phyloP scores from a whole-genome alignment of 805 yeast genomes.

The Candida sakaeoensis region DNA sequence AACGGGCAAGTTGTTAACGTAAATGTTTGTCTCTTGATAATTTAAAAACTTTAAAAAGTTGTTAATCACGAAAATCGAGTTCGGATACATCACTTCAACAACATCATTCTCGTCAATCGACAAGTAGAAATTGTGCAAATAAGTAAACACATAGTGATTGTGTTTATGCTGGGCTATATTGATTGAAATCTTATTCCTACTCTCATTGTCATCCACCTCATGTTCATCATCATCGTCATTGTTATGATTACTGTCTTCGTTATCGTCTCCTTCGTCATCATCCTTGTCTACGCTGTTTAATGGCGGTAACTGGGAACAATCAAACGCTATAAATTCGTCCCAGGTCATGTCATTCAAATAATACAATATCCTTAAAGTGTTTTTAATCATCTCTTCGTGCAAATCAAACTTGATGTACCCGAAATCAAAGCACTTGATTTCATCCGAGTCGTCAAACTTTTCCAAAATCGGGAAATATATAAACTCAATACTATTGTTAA shows the following conservation, averaged over 20 bases:
- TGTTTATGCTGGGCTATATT: conserved; percentile 38
- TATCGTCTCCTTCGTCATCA: conserved; percentile 6
- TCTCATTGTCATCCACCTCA: conserved; percentile 6
- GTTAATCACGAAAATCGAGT: conserved; percentile 12
- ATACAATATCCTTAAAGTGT: conserved; percentile 47
- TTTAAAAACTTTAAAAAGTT: conserved; percentile 23
- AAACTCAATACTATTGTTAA: conserved; percentile 44
- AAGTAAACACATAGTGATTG: conserved; percentile 22
- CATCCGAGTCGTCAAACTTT: conserved; percentile 10
- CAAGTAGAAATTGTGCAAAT: conserved; percentile 9
- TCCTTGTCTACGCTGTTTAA: conserved; percentile 12
- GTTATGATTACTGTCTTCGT: neutral
- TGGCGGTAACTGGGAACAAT: conserved; percentile 3
- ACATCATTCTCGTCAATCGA: conserved; percentile 1
- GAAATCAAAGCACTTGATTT: conserved; percentile 34
- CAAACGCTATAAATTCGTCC: conserved; percentile 40
- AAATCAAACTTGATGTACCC: conserved; percentile 50
- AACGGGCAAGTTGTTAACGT: conserved; percentile 61
- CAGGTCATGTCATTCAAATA: conserved; percentile 45
- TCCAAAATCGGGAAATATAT: conserved; percentile 46
- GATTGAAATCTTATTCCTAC: conserved; percentile 14
- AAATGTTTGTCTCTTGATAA: conserved; percentile 68
- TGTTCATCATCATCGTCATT: conserved; percentile 8
- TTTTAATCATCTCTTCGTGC: conserved; percentile 32
- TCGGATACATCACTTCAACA: conserved; percentile 9